Base-by-base conservation (phyloP, 75 land plant genomes). In the Pinus tabuliformis region DNA sequence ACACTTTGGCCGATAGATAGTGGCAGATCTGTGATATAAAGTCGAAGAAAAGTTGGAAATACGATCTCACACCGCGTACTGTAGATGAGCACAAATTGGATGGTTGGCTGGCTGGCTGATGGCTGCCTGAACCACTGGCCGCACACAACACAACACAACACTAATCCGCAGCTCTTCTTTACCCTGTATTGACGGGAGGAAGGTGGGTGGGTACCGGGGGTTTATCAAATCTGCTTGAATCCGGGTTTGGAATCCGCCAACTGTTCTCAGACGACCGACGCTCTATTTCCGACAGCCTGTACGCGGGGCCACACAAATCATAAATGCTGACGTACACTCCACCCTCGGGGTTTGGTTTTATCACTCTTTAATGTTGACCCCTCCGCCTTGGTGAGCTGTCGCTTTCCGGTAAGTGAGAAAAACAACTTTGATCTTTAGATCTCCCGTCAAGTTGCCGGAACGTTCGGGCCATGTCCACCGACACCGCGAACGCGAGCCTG, bases 301-400 rank as follows among this genome's bases (percentile, higher is more conserved):
- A 21, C 15, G 21, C n/a, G 71, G 71, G 71, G 20, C 22, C 21
- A 17, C 71, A 11, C 12, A 68, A 68, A 68, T 68, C 71, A 68
- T 68, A 8, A 39, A 45, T 68, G 71, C 71, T 68, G 71, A 39
- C 71, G 37, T 68, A 68, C n/a, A 68, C 71, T 68, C 49, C 22
- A 68, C 33, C 71, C 39, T 68, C 52, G 21, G 49, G 4, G 49
- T 45, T 26, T 26, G 26, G 26, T 26, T 26, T 26, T 26, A 26
- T 26, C 26, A 26, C 26, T 45, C 8, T 6, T 64, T 30, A 37
- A 42, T 68, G 37, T 68, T 68, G 49, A 68, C 33, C 71, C 70
- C 71, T 2, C n/a, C 30, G 17, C 17, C 5, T 33, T 16, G 68
- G 39, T 64, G 39, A 42, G n/a, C 45, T 68, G 71, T 68, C 71